A percentile compares a stretch with the other conserved stretches of the same genome.
Conservation (phyloP, 2,329 filamentous ascomycete genomes). For the Aspergillus proliferans region DNA sequence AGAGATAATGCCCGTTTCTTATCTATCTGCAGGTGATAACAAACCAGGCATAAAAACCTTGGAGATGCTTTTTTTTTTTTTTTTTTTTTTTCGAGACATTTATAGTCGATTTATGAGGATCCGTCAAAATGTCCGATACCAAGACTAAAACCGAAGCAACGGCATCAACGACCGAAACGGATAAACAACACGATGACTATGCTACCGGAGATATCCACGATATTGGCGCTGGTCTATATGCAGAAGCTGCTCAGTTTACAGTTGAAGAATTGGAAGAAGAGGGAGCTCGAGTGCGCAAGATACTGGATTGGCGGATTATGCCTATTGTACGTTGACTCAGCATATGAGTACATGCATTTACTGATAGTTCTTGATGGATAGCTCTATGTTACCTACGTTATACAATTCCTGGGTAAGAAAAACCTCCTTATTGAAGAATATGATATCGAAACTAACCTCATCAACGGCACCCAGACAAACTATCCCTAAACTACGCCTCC, state of each 20-base stretch:
- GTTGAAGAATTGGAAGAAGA: constrained; percentile 41
- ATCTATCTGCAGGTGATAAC: neutral
- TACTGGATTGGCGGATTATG: constrained; percentile 44
- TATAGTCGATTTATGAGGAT: neutral
- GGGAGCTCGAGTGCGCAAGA: constrained; percentile 35
- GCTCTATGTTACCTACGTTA: constrained; percentile 37
- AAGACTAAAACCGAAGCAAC: constrained; percentile 6
- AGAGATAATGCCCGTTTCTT: neutral
- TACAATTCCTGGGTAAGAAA: constrained; percentile 40
- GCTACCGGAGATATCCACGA: constrained; percentile 24
- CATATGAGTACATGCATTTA: neutral
- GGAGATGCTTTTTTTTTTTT: neutral
- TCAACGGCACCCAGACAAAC: constrained; percentile 14
- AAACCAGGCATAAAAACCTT: neutral
- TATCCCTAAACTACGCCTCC: constrained; percentile 31
- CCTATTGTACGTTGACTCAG: constrained; percentile 32
- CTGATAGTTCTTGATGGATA: constrained; percentile 15
- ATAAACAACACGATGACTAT: constrained; percentile 6
- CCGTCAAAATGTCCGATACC: constrained; percentile 8
- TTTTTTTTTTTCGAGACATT: neutral
- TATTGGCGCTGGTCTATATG: constrained; percentile 42
- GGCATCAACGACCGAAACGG: neutral
- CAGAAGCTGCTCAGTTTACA: constrained; percentile 39
- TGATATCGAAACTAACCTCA: neutral
- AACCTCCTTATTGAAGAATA: neutral